Conservation (phyloP, 73 alveolate genomes). For the Stentor roeselii region DNA sequence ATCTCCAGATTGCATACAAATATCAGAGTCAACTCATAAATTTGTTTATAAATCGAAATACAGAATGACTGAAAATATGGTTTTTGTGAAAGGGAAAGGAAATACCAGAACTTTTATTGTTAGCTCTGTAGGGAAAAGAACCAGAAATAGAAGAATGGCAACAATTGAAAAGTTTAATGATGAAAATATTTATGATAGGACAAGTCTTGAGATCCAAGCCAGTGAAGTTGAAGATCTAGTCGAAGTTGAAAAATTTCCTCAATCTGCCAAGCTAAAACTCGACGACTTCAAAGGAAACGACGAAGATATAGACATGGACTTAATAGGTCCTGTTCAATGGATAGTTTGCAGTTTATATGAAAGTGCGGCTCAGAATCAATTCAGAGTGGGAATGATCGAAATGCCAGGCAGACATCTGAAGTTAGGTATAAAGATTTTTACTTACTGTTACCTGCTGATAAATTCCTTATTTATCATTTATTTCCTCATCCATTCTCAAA, state of each 20-base stretch:
- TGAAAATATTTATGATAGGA: not conserved
- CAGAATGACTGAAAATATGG: slow-evolving; percentile 27
- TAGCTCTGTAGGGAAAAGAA: not conserved
- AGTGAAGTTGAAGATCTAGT: not conserved
- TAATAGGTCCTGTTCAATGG: slow-evolving; percentile 15
- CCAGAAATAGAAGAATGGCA: not conserved
- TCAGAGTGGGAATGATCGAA: not conserved
- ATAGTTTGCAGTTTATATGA: slow-evolving; percentile 5
- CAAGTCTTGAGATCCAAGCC: not conserved
- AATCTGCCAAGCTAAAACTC: not conserved
- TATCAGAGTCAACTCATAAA: not conserved
- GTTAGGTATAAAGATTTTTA: not conserved
- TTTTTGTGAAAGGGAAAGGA: slow-evolving; percentile 49
- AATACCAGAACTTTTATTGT: slow-evolving; percentile 36
- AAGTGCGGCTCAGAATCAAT: not conserved
- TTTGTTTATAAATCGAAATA: not conserved
- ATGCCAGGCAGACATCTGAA: not conserved
- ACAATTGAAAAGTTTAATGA: not conserved
- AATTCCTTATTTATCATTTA: no score
- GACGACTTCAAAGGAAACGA: not conserved
- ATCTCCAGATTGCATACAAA: slow-evolving; percentile 6
- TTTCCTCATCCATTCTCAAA: not conserved
- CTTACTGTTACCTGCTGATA: no score
- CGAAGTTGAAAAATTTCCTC: not conserved
- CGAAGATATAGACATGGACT: not conserved